These are phyloP conservation scores for Diaporthe vexans DNA, from an alignment of 2,329 filamentous ascomycete species.

Conservation along the genomic window DNA sequence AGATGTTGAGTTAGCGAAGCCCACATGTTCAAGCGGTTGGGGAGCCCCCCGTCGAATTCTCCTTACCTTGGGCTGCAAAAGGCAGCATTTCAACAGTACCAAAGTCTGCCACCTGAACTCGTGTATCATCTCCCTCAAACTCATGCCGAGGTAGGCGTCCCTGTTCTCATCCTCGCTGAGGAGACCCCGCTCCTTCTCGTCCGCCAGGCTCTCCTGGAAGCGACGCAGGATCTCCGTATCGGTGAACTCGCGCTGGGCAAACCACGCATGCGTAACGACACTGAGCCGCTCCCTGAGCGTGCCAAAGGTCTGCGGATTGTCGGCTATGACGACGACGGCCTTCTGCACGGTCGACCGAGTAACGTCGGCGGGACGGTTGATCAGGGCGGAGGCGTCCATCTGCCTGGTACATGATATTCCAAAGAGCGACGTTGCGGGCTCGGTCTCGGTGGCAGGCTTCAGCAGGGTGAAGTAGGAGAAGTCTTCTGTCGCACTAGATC, in stretches of 20 bases:
- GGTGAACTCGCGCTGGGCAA: constrained; percentile 92
- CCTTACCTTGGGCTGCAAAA: constrained; percentile 91
- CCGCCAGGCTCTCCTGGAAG: constrained; percentile 89
- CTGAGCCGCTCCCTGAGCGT: constrained; percentile 90
- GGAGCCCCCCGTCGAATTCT: neutral
- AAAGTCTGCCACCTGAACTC: constrained; percentile 96
- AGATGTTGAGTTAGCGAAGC: constrained; percentile 1
- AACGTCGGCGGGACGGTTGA: constrained; percentile 86
- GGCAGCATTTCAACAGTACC: constrained; percentile 91
- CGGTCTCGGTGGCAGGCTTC: constrained; percentile 66
- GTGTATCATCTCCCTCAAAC: constrained; percentile 89
- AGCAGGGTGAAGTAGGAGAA: constrained; percentile 98
- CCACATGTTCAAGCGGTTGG: too few species aligned
- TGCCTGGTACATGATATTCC: constrained; percentile 96
- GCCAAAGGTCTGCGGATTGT: constrained; percentile 90
- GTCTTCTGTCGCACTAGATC: constrained; percentile 83
- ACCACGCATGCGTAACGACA: constrained; percentile 95
- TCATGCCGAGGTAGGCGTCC: constrained; percentile 91
- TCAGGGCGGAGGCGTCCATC: constrained; percentile 82
- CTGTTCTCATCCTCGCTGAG: constrained; percentile 78
- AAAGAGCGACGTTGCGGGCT: constrained; percentile 85
- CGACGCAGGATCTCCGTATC: constrained; percentile 90
- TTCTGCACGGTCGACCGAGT: constrained; percentile 99
- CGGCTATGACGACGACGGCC: constrained; percentile 94
- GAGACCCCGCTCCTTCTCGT: constrained; percentile 71